Base-by-base conservation (phyloP, 2,329 filamentous ascomycete genomes). In the Fusarium aywerte region DNA sequence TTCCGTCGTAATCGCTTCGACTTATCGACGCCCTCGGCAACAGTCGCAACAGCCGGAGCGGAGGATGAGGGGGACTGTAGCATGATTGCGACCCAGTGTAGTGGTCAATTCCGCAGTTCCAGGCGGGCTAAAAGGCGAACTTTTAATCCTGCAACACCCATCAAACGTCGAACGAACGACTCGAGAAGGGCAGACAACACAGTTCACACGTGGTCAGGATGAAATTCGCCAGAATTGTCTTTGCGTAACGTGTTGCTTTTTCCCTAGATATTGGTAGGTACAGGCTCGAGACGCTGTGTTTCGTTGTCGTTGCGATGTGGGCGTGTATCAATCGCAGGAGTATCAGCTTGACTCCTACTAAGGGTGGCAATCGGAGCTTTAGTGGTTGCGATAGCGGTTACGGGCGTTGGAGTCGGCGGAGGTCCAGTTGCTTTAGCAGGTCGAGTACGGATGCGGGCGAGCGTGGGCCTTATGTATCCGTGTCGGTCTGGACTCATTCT, bases 1-100 rank as follows among this genome's bases (percentile, higher is more conserved):
- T 90, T 90, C 73, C 83, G 80, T 25, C 68, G 66, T 58, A 68
- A 54, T 55, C 66, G 69, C 49, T 51, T 66, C 33, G 63, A 35
- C 58, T 60, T 71, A 32, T 72, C 62, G 45, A 68, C 44, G 25
- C 62, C 62, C 13, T 72, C 61, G 54, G 65, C 38, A 53, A 66
- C 32, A 40, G 65, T 60, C 49, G 62, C 52, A 56, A 60, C 32
- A 50, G 67, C 61, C 58, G 71, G 56, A 39, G 62, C 61, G 32
- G 65, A 61, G 52, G 56, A 44, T 13, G 69, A 70, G 57, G 73
- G 74, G 65, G 75, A 74, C 73, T 76, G 76, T 72, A 78, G 68
- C 75, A 79, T 76, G 75, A 77, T 77, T 62, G 45, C 73, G 54
- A 33, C 33, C 33, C 33, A 33, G 36, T 45, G 31, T 33, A 43